Evolutionary conservation across 2,329 filamentous ascomycete species (phyloP), one percentile per base, ranked within the genome.

Genomic region (Stagonosporopsis vannaccii): DNA sequence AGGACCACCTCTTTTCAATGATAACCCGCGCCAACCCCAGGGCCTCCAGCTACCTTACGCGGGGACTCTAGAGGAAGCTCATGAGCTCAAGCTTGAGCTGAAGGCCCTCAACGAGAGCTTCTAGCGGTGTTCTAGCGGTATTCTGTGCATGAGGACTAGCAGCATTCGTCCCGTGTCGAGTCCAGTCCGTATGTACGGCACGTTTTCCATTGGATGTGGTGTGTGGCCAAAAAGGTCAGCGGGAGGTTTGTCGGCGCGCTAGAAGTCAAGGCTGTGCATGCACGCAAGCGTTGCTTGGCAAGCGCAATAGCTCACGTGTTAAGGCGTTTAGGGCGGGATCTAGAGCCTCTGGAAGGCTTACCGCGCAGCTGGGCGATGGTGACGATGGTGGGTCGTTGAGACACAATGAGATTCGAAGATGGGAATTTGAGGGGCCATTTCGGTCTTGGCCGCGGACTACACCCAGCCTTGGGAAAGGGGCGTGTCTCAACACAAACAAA

Each of bases 171-270:
- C 48, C 43, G 39, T 49, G 39, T 52, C 32, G 48, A 43, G 48
- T 43, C 32, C n/a, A 30, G 37, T 42, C 43, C 17, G 42, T 41
- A 30, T 4, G 17, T 19, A 30, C 20, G 33, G 43, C 28, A 25
- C 9, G 37, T 20, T 37, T 20, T 37, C 33, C 9, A 58, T 52
- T 58, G 55, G 55, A 36, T 30, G 35, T 36, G 39, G 25, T 32
- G 15, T 33, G 42, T 33, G 40, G 23, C 37, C 39, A 26, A 48
- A 6, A 26, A 44, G 42, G 48, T 20, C 32, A 35, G 20, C 55
- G 55, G 55, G 51, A 44, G 49, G 55, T 58, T 58, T 58, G 55
- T 58, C 55, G 55, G 55, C 17, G 55, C 48, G 49, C 55, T 58
- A 52, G 39, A 40, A 13, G 39, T 12, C 39, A 41, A 28, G 46